These are phyloP conservation scores for Macrocybe gigantea DNA, from an alignment of 768 basidiomycete genomes.

Conservation along the genomic window DNA sequence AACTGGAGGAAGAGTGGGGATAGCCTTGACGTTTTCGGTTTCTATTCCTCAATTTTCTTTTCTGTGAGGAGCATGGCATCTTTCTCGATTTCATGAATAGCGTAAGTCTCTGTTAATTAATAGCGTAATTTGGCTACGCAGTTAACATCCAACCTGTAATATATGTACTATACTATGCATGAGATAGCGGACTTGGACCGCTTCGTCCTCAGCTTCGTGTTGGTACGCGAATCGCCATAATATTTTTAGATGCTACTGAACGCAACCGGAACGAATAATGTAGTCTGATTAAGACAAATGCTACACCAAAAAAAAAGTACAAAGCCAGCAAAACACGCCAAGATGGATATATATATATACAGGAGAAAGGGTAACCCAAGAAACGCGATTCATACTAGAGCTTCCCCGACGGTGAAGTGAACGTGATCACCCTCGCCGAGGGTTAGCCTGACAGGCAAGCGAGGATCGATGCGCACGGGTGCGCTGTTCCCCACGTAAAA, in stretches of 20 bases:
- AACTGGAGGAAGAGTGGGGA: slow-evolving; percentile 74
- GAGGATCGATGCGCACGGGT: slow-evolving; percentile 78
- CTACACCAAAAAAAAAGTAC: slow-evolving; percentile 2
- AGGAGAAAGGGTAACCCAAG: neutral
- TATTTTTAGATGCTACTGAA: too few species aligned
- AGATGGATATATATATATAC: neutral
- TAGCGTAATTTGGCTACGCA: too few species aligned
- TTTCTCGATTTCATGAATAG: too few species aligned
- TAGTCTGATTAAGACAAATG: neutral
- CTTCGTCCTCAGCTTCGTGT: too few species aligned
- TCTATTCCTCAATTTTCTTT: too few species aligned
- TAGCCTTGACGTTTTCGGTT: slow-evolving; percentile 23
- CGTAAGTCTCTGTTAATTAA: too few species aligned
- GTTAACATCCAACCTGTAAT: too few species aligned
- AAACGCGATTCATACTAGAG: slow-evolving; percentile 23
- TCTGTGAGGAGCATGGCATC: too few species aligned
- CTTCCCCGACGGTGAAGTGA: slow-evolving; percentile 50
- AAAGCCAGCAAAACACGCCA: slow-evolving; percentile 3
- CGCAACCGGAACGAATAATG: too few species aligned
- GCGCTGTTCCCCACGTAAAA: slow-evolving; percentile 79
- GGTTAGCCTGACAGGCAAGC: slow-evolving; percentile 72
- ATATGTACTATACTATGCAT: too few species aligned
- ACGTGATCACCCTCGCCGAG: slow-evolving; percentile 81
- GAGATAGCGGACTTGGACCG: too few species aligned
- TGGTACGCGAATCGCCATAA: too few species aligned